Conservation (phyloP, 192 early-diverging fungal species). For the Helicostylum pulchrum region DNA sequence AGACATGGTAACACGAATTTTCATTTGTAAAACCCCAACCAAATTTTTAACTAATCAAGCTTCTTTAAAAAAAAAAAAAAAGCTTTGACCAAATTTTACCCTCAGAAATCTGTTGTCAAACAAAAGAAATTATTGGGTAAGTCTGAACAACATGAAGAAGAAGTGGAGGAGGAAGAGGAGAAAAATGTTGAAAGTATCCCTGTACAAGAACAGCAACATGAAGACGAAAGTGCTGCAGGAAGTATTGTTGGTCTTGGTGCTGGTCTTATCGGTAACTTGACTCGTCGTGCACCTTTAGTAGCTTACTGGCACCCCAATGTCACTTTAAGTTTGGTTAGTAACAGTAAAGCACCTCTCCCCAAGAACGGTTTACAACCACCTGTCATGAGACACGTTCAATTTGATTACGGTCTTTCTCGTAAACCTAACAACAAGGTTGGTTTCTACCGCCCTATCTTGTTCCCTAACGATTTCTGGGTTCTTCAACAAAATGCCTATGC, state of each 20-base stretch:
- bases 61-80: constrained; percentile 1
- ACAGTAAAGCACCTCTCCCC: constrained; percentile 42
- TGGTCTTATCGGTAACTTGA: constrained; percentile 23
- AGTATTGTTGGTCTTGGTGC: constrained; percentile 16
- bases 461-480: constrained; percentile 82
- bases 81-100: constrained; percentile 51
- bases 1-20: constrained; percentile 45
- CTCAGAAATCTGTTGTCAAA: constrained; percentile 45
- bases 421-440: constrained; percentile 39
- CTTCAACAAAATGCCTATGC: constrained; percentile 60
- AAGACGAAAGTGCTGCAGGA: background rate
- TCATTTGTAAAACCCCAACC: background rate
- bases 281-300: constrained; percentile 44
- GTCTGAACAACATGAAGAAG: constrained; percentile 30
- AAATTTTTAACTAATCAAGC: background rate
- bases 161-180: constrained; percentile 27
- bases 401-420: constrained; percentile 36
- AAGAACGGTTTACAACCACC: constrained; percentile 46
- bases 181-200: constrained; percentile 11
- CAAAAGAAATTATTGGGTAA: constrained; percentile 50
- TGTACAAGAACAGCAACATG: background rate
- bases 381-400: constrained; percentile 44
- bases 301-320: constrained; percentile 82
- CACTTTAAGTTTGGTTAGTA: constrained; percentile 60
- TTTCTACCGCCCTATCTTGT: constrained; percentile 68